Base-by-base conservation (phyloP, 1,139 yeast genomes). In the Suhomyces bribrorum region DNA sequence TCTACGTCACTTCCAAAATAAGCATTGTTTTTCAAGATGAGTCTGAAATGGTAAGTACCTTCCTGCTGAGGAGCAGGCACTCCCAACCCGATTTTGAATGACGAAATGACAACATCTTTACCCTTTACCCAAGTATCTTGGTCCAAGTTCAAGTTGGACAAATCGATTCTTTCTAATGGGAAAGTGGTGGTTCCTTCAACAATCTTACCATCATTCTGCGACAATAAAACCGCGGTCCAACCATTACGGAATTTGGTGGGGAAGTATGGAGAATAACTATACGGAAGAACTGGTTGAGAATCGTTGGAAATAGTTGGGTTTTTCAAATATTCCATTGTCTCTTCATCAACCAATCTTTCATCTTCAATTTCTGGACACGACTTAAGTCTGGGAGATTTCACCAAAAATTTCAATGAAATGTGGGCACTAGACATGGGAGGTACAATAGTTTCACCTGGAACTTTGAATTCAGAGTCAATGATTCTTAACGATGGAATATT, bases 371-470 rank as follows among this genome's bases (percentile, higher is more conserved):
- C 77, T 2, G 83, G 80, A 48, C 72, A 64, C 14, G 83, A 78
- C 56, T 82, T 83, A 38, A 81, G 83, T 38, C 62, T 66, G 13
- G 89, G 81, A 2, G 95, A 86, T 53, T 83, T 81, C 28, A 87
- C 80, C 33, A 87, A 64, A 45, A 86, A 84, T 59, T 88, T 88
- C 29, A 94, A 52, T 20, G 81, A 80, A 45, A 94, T 67, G 58
- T 87, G 90, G 8, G 88, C 81, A 43, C 76, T 78, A 2, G 97
- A 79, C 32, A 67, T 61, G 25, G 97, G 95, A 3, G 95, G 78
- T 9, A 92, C 85, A 25, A 72, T 69, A 18, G 67, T 62, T 66
- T 90, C 97, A 26, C 97, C 98, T 3, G 96, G 95, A 30, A 90
- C 96, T 47, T 79, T 76, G 63, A 90, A 88, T 41, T 77, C 79